Evolutionary conservation across 2,329 filamentous ascomycete genomes (phyloP), one percentile per base, ranked within the genome.

Genomic region (Epichloe coenophiala): DNA sequence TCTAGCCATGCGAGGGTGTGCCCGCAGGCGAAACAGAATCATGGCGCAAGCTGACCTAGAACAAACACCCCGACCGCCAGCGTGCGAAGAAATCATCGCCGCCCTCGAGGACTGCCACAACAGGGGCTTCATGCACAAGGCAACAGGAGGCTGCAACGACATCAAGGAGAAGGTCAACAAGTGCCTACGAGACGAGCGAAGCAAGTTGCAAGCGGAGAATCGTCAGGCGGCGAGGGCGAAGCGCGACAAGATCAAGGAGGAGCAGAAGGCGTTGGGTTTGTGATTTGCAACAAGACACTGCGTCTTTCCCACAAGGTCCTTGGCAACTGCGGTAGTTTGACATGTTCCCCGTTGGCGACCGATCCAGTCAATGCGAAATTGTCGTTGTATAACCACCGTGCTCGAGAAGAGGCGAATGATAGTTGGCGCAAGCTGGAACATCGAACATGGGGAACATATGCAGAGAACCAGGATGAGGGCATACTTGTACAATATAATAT

Each of bases 51-150:
- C 45, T 38, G 36, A 40, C 7, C 8, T 8, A 12, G 40, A 23
- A 42, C 4, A 21, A 23, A 41, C 4, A 23, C 3, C 7, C 37
- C 60, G 64, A 31, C 31, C 31, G 38, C 65, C 61, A 98, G 93
- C 85, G 62, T 98, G 93, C 77, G 88, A 91, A 68, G 89, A 95
- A 59, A 81, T 98, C 66, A 95, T 97, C 81, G 83, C 76, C 47
- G 86, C 87, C 45, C 87, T 98, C 58, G 93, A 97, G 63, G 88
- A 96, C 73, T 98, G 93, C 72, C 93, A 98, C 65, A 86, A 87
- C 35, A 79, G 78, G 53, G 93, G 93, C 50, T 98, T 98, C 70
- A 70, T 98, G 52, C 90, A 86, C 80, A 96, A 95, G 69, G 83
- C 87, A 2, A 72, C 88, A 54, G 93, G 93, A 51, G 88, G 86